Conservation (phyloP, 164 flowering plant species). For the Nymphaea colorata region DNA sequence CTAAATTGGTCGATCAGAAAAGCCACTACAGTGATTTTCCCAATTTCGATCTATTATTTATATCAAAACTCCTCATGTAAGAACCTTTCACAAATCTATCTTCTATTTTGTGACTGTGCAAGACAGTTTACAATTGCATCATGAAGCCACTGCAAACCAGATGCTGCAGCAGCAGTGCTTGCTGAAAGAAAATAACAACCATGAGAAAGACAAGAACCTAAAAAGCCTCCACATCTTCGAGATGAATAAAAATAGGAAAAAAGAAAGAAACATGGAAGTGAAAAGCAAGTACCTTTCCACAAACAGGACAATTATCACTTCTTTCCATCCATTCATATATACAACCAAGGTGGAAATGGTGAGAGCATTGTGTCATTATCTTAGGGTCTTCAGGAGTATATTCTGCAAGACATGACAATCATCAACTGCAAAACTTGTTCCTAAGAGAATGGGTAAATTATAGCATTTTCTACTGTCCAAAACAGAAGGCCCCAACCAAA, state of each 20-base stretch:
- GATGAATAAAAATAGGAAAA: too few relatives aligned
- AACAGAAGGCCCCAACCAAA: neutral
- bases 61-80: neutral
- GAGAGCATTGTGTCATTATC: conserved; percentile 76
- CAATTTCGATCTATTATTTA: too few relatives aligned
- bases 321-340: conserved; percentile 99
- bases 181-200: neutral
- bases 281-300: conserved; percentile 61
- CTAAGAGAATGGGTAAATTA: neutral
- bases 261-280: neutral
- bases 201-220: neutral
- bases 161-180: neutral
- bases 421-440: too few relatives aligned
- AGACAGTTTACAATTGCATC: too few relatives aligned
- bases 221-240: too few relatives aligned
- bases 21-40: neutral
- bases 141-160: neutral
- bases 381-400: conserved; percentile 83
- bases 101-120: too few relatives aligned
- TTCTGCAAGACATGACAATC: conserved; percentile 34
- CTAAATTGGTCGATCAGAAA: too few relatives aligned
- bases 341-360: conserved; percentile 94
- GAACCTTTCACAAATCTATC: neutral
- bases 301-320: conserved; percentile 89
- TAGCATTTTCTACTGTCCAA: neutral